phyloP scores from a whole-genome alignment of 495 filamentous ascomycete genomes.

The Physcia stellaris region DNA sequence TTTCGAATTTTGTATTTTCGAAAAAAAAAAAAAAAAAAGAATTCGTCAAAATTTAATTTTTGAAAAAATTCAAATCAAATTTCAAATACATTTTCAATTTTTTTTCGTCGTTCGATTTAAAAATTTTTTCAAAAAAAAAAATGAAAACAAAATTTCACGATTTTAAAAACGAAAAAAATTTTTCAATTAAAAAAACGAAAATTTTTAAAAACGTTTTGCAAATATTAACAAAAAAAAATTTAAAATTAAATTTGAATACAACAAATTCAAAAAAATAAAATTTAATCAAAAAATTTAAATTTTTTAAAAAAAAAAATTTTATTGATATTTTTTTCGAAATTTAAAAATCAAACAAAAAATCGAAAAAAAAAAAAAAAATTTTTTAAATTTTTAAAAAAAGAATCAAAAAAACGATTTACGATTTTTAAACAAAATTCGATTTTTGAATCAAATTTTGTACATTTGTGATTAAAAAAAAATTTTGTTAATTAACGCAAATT shows the following conservation, averaged over 20 bases:
- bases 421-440: constrained; percentile 1
- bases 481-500: neutral
- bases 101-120: too few relatives aligned
- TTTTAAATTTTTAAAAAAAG: neutral
- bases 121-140: too few relatives aligned
- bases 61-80: neutral
- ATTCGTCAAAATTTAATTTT: neutral
- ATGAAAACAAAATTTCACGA: neutral
- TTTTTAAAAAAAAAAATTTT: constrained; percentile 1
- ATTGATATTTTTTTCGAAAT: neutral
- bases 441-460: neutral
- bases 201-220: neutral
- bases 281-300: constrained; percentile 2
- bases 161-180: constrained; percentile 1
- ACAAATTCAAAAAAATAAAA: neutral
- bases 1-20: neutral
- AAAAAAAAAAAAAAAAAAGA: neutral
- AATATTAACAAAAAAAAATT: constrained; percentile 1
- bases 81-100: neutral
- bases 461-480: neutral
- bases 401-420: neutral
- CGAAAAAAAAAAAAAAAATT: constrained; percentile 3
- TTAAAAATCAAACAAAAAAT: neutral
- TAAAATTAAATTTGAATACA: neutral
- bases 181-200: neutral